Percentiles rank a stretch among this genome's conserved stretches.
These are phyloP conservation scores for Rhodotorula sp. DNA, from an alignment of 1,284 basidiomycete species.

Conservation along the genomic window DNA sequence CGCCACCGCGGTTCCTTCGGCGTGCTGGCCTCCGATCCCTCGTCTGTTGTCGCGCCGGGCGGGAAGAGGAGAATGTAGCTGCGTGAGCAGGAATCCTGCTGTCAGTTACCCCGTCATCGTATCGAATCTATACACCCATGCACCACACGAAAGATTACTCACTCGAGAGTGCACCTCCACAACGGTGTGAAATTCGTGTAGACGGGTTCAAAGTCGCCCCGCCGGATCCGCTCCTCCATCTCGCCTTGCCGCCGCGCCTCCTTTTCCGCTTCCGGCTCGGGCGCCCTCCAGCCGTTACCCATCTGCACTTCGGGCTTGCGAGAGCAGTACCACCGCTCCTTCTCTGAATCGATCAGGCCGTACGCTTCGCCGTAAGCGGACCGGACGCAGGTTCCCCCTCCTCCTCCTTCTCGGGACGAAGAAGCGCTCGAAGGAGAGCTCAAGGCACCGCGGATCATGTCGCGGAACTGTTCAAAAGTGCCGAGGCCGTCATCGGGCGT, in stretches of 20 bases:
- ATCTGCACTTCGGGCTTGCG: slow-evolving; percentile 31
- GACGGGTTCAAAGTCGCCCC: slow-evolving; percentile 36
- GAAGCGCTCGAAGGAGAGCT: slow-evolving; percentile 2
- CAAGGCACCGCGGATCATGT: slow-evolving; percentile 52
- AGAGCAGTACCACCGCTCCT: slow-evolving; percentile 28
- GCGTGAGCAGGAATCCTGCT: not conserved
- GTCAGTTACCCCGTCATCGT: not conserved
- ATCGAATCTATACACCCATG: not conserved
- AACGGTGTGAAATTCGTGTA: slow-evolving; percentile 42
- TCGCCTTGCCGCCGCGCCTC: slow-evolving; percentile 7
- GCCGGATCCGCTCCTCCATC: slow-evolving; percentile 22
- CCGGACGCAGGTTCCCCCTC: not conserved
- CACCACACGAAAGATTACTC: not conserved
- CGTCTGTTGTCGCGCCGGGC: slow-evolving; percentile 8
- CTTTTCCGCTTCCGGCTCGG: slow-evolving; percentile 11
- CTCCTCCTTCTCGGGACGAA: not conserved
- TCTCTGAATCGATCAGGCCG: slow-evolving; percentile 18
- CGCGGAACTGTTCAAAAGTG: slow-evolving; percentile 60
- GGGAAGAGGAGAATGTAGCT: slow-evolving; percentile 38
- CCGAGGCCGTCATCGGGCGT: slow-evolving; percentile 68
- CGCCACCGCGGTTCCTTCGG: slow-evolving; percentile 10
- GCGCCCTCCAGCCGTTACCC: slow-evolving; percentile 21
- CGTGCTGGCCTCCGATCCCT: not conserved
- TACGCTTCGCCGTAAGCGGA: slow-evolving; percentile 38
- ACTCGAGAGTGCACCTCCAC: slow-evolving; percentile 44